These are phyloP conservation scores for Colletotrichum filicis DNA, from an alignment of 2,329 filamentous ascomycete genomes.

Conservation along the genomic window DNA sequence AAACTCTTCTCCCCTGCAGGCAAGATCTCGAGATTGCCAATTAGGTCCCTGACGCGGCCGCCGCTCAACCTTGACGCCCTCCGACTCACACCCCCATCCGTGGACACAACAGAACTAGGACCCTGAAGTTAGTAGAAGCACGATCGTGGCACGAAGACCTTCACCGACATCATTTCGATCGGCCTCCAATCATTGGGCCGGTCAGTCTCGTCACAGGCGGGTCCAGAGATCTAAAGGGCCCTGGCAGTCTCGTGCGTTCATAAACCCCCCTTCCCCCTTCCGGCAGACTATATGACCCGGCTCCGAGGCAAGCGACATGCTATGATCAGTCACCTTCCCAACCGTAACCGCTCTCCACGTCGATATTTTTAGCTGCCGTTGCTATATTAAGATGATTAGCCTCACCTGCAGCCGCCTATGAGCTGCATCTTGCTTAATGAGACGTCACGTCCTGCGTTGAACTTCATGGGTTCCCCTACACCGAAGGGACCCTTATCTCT, in stretches of 20 bases:
- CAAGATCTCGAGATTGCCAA: slow-evolving; percentile 24
- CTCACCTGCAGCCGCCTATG: slow-evolving; percentile 48
- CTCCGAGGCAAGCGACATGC: not conserved
- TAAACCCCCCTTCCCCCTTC: not conserved
- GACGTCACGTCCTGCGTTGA: slow-evolving; percentile 41
- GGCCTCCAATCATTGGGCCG: slow-evolving; percentile 1
- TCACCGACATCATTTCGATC: slow-evolving; percentile 11
- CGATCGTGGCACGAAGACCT: slow-evolving; percentile 14
- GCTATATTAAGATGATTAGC: slow-evolving; percentile 49
- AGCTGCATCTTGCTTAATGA: slow-evolving; percentile 47
- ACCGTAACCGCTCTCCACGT: slow-evolving; percentile 18
- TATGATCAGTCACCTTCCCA: slow-evolving; percentile 4
- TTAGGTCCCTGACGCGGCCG: not conserved
- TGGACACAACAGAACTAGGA: slow-evolving; percentile 2
- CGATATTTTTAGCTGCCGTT: slow-evolving; percentile 48
- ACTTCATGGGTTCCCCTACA: not conserved
- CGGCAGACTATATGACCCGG: not conserved
- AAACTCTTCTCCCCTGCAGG: not conserved
- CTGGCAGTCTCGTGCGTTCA: not conserved
- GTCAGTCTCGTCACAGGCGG: not conserved
- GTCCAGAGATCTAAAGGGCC: slow-evolving; percentile 7
- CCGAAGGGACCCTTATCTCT: slow-evolving; percentile 25
- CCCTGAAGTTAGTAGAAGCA: slow-evolving; percentile 17
- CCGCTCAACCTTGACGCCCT: slow-evolving; percentile 20
- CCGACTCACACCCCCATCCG: slow-evolving; percentile 18